phyloP scores from a whole-genome alignment of 768 basidiomycete species.

The Suillus americanus region DNA sequence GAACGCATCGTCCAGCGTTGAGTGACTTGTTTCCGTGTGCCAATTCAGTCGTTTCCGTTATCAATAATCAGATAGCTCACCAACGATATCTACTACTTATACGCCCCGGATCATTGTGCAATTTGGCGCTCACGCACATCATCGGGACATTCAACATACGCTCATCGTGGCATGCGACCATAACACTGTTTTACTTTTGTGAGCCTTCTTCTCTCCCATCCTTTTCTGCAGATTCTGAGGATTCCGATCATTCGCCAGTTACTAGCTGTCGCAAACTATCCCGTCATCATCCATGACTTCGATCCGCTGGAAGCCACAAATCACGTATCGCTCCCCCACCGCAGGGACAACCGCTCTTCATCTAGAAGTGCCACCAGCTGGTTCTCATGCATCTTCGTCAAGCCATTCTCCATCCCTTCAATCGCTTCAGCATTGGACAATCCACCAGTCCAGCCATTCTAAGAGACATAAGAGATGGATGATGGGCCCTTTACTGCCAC shows the following conservation, averaged over 20 bases:
- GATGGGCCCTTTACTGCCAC: constrained; percentile 47
- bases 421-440: constrained; percentile 13
- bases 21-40: neutral
- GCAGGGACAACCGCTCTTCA: constrained; percentile 29
- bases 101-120: neutral
- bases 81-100: neutral
- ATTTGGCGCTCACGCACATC: constrained; percentile 1
- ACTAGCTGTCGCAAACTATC: no score
- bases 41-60: neutral
- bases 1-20: neutral
- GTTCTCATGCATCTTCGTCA: constrained; percentile 16
- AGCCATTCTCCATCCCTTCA: constrained; percentile 15
- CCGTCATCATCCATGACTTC: constrained; percentile 13
- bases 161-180: constrained; percentile 2
- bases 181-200: neutral
- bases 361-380: constrained; percentile 20
- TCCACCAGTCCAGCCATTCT: constrained; percentile 8
- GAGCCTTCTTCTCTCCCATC: neutral
- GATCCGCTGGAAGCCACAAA: constrained; percentile 55
- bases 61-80: neutral
- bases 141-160: neutral
- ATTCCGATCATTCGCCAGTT: neutral
- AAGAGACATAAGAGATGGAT: constrained; percentile 19
- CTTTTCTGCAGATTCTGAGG: neutral
- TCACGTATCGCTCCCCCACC: constrained; percentile 60